Conservation (phyloP, 2,329 filamentous ascomycete genomes). For the Ceratocystis smalleyi region DNA sequence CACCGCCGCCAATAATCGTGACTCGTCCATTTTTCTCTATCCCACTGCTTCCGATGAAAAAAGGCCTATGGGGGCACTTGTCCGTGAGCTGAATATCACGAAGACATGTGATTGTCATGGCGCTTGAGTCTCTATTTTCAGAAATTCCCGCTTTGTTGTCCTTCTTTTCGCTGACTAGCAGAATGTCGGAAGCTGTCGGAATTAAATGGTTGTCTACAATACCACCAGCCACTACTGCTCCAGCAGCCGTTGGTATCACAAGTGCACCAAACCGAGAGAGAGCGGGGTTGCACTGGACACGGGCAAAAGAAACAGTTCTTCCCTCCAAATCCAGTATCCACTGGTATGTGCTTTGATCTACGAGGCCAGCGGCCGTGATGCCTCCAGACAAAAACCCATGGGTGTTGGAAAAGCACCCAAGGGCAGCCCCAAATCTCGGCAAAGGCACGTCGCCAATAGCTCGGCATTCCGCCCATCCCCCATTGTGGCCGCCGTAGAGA, state of each 20-base stretch:
- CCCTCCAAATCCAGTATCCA: conserved; percentile 37
- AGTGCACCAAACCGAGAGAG: conserved; percentile 10
- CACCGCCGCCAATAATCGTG: conserved; percentile 61
- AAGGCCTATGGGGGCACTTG: conserved; percentile 28
- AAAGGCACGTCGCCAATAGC: conserved; percentile 25
- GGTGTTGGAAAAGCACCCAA: conserved; percentile 24
- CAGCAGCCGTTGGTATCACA: conserved; percentile 21
- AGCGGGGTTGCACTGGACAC: not conserved
- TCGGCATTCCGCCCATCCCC: conserved; percentile 34
- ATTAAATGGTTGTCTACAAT: conserved; percentile 5
- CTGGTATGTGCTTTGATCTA: conserved; percentile 46
- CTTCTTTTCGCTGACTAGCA: not conserved
- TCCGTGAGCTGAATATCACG: conserved; percentile 8
- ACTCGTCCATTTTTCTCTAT: conserved; percentile 32
- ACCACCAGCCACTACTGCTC: conserved; percentile 22
- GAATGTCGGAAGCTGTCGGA: conserved; percentile 9
- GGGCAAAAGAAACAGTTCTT: not conserved
- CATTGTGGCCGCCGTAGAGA: conserved; percentile 31
- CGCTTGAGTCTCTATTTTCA: not conserved
- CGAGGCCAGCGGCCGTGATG: conserved; percentile 45
- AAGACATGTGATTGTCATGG: not conserved
- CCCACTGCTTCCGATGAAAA: conserved; percentile 55
- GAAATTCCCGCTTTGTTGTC: not conserved
- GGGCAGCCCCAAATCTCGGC: conserved; percentile 23
- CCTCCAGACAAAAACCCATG: conserved; percentile 57